Conservation (phyloP, 2,329 filamentous ascomycete genomes). For the Cladophialophora yegresii region DNA sequence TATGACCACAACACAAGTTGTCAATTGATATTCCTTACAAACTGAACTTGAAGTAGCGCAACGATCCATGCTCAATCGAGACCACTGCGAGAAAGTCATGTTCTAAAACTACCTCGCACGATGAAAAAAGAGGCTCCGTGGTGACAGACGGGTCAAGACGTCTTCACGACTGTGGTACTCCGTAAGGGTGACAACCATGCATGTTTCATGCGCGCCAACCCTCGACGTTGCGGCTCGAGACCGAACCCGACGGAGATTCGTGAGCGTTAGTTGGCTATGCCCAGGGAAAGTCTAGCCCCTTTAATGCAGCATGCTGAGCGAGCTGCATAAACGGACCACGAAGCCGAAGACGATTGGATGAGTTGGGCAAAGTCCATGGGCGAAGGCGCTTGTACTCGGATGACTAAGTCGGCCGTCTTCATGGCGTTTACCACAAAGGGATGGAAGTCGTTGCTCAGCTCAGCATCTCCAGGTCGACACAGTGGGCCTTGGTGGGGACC, state of each 20-base stretch:
- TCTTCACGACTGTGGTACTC: background rate
- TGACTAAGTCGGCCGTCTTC: conserved; percentile 16
- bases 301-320: conserved; percentile 16
- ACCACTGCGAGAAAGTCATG: background rate
- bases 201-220: background rate
- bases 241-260: background rate
- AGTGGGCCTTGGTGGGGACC: background rate
- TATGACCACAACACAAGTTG: background rate
- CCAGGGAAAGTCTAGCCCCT: background rate
- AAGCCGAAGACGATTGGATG: conserved; percentile 6
- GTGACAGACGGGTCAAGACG: background rate
- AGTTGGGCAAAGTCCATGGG: conserved; percentile 1
- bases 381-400: background rate
- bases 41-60: background rate
- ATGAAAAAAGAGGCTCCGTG: background rate
- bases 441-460: conserved; percentile 14
- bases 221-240: background rate
- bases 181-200: background rate
- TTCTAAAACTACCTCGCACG: background rate
- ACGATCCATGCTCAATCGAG: background rate
- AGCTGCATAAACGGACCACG: conserved; percentile 8
- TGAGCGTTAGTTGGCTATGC: background rate
- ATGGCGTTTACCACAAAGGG: conserved; percentile 9
- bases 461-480: conserved; percentile 10
- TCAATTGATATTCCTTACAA: background rate